Base-by-base conservation (phyloP, 1,139 yeast species). In the Geotrichum candidum region DNA sequence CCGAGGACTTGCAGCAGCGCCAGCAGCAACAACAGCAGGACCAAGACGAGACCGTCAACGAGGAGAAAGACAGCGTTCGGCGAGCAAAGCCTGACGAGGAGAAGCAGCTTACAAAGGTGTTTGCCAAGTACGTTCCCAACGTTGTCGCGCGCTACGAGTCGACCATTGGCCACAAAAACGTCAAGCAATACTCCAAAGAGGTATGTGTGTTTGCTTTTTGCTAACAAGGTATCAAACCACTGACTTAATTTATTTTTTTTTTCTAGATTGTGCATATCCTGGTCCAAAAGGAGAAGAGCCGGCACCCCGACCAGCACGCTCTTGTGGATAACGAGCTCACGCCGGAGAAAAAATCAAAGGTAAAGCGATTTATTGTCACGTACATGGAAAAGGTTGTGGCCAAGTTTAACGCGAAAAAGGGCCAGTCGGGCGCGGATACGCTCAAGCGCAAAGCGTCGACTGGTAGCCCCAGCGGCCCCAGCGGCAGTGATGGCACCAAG, bases 71-170 rank as follows among this genome's bases (percentile, higher is more conserved):
- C 55, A n/a, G 10, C 6, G 23, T 15, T 31, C 53, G 10, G 54
- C 31, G n/a, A 29, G 2, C 11, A 27, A 33, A n/a, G 23, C 38
- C 35, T 11, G 27, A 11, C 51, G 83, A 79, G 15, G 11, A 38
- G 45, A 38, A 38, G 15, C 61, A 73, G 77, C 64, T 77, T 77
- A 67, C 88, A 25, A 78, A 76, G 57, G 73, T 81, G 41, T 84
- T 94, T 73, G 98, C 97, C 1, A 76, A 81, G 31, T 80, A 84
- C 68, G 88, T 94, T 23, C 97, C 98, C 3, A 91, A 91, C 69
- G 75, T 88, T 68, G 79, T 92, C 59, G 85, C 86, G 67, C 83
- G 83, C 67, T 85, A 87, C 72, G 87, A 84, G 66, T 72, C 77
- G 1, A 84, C 84, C 62, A 79, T 92, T 29, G 94, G 91, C 1